Percentiles rank a stretch among this genome's conserved stretches.
Evolutionary conservation across 257 asterid genomes (phyloP).

Genomic region (Penstemon newberryi): DNA sequence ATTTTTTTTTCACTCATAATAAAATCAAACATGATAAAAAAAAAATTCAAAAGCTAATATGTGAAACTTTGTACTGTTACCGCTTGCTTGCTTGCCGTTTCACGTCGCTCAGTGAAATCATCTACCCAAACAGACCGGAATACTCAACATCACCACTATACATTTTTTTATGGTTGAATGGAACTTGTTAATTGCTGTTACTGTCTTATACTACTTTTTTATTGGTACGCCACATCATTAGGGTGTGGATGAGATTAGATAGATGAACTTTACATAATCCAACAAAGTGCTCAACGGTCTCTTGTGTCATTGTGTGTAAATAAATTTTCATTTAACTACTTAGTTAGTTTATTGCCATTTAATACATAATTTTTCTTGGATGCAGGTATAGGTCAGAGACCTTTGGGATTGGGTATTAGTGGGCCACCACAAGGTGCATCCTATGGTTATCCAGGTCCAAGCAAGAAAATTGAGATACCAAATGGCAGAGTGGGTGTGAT

Average conservation of each 20-base stretch:
- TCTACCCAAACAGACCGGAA: no score
- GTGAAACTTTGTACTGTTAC: no score
- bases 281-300: neutral
- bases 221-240: neutral
- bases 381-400: slow-evolving; percentile 45
- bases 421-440: slow-evolving; percentile 48
- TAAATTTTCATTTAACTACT: no score
- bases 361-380: neutral
- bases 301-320: neutral
- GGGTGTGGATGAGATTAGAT: neutral
- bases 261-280: no score
- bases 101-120: no score
- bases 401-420: slow-evolving; percentile 39
- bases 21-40: no score
- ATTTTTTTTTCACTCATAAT: neutral
- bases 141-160: no score
- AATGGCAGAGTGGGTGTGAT: slow-evolving; percentile 89
- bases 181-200: no score
- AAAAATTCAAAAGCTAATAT: no score
- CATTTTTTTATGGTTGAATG: no score
- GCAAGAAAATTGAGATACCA: slow-evolving; percentile 74
- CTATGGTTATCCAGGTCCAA: slow-evolving; percentile 62
- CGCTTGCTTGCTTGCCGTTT: no score
- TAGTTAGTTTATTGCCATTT: neutral
- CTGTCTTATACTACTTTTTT: neutral